phyloP scores from a whole-genome alignment of 2,329 filamentous ascomycete species.

The Monosporascus sp. region DNA sequence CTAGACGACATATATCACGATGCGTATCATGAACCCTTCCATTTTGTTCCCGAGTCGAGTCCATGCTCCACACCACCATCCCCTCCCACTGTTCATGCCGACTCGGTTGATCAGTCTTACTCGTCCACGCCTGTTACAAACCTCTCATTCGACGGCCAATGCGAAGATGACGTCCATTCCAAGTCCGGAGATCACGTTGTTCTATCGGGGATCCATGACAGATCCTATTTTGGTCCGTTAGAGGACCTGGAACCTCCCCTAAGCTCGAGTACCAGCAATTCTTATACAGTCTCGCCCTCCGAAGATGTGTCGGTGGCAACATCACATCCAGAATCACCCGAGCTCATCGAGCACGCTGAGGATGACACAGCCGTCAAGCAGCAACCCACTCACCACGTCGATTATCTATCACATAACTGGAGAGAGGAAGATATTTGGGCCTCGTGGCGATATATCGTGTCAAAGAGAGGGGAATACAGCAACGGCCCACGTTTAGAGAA shows the following conservation, averaged over 20 bases:
- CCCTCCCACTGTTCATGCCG: constrained; percentile 44
- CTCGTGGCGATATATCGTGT: constrained; percentile 90
- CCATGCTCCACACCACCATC: constrained; percentile 53
- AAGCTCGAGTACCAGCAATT: constrained; percentile 44
- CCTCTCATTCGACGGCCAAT: constrained; percentile 54
- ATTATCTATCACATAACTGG: constrained; percentile 92
- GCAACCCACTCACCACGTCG: constrained; percentile 82
- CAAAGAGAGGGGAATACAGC: constrained; percentile 70
- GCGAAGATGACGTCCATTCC: constrained; percentile 38
- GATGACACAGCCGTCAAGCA: constrained; percentile 73
- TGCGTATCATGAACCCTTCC: constrained; percentile 29
- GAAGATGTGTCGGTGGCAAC: constrained; percentile 45
- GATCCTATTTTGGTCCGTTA: constrained; percentile 39
- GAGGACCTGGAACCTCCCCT: constrained; percentile 46
- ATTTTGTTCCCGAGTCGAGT: constrained; percentile 36
- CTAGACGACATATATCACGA: constrained; percentile 42
- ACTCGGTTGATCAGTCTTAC: constrained; percentile 52
- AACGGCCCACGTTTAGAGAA: constrained; percentile 85
- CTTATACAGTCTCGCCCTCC: constrained; percentile 47
- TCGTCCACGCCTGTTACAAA: constrained; percentile 60
- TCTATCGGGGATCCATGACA: constrained; percentile 40
- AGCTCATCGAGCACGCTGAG: constrained; percentile 56
- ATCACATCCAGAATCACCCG: constrained; percentile 54
- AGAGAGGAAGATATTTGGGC: constrained; percentile 95
- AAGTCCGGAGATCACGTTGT: constrained; percentile 44